A percentile compares a stretch with the other conserved stretches of the same genome.
These are phyloP conservation scores for Xylaria sp. DNA, from an alignment of 2,329 filamentous ascomycete species.

Conservation along the genomic window DNA sequence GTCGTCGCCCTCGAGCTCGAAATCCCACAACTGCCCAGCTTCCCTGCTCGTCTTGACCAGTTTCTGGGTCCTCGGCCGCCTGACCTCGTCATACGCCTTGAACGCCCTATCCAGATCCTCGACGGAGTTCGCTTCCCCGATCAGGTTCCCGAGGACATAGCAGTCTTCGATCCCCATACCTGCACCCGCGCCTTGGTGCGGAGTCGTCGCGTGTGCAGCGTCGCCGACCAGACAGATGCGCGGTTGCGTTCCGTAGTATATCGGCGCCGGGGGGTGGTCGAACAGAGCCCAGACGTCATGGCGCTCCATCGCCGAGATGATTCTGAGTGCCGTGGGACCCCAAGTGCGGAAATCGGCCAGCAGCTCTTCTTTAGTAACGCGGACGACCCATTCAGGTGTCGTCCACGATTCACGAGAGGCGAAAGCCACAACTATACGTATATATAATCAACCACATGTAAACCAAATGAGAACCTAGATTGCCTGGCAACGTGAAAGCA, in stretches of 20 bases:
- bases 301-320: conserved; percentile 46
- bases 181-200: conserved; percentile 68
- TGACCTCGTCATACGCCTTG: conserved; percentile 60
- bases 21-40: conserved; percentile 57
- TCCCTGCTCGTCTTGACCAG: conserved; percentile 62
- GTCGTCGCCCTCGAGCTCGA: conserved; percentile 51
- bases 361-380: conserved; percentile 42
- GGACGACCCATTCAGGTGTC: conserved; percentile 42
- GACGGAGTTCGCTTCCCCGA: conserved; percentile 53
- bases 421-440: conserved; percentile 43
- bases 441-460: neutral
- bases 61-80: conserved; percentile 60
- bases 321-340: conserved; percentile 37
- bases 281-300: conserved; percentile 61
- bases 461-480: neutral
- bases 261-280: conserved; percentile 55
- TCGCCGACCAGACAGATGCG: conserved; percentile 66
- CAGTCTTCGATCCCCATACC: conserved; percentile 67
- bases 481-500: neutral
- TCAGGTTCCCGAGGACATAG: conserved; percentile 53
- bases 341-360: conserved; percentile 41
- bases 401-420: conserved; percentile 42
- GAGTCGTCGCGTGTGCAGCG: conserved; percentile 70
- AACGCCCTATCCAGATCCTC: conserved; percentile 58
- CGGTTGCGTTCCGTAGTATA: conserved; percentile 50